phyloP scores from a whole-genome alignment of 2,329 filamentous ascomycete species.

The Pyrenophora tritici-repentis region DNA sequence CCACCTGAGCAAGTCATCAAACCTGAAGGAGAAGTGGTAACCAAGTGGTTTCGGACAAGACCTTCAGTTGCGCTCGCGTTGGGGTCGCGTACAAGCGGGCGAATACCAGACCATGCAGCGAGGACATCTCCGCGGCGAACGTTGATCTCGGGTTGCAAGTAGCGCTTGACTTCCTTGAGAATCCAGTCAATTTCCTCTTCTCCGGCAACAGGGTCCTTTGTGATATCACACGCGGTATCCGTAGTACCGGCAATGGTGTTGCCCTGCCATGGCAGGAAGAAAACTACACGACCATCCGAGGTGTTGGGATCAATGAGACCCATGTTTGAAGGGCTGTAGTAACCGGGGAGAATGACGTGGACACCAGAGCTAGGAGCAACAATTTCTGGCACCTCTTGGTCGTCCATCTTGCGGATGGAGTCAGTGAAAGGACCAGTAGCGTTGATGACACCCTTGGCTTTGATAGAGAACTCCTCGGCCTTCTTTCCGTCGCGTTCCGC shows the following conservation, averaged over 20 bases:
- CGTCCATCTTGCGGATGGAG: constrained; percentile 83
- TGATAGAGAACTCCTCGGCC: constrained; percentile 69
- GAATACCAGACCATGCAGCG: constrained; percentile 86
- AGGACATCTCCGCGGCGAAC: constrained; percentile 86
- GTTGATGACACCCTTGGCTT: constrained; percentile 82
- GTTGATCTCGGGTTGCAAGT: constrained; percentile 82
- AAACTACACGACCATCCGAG: constrained; percentile 87
- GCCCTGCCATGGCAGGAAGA: constrained; percentile 92
- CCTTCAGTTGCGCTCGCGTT: constrained; percentile 85
- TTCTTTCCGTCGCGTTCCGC: constrained; percentile 67
- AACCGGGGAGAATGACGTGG: constrained; percentile 84
- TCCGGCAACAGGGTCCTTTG: constrained; percentile 73
- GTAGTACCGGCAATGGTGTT: constrained; percentile 91
- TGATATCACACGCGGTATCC: constrained; percentile 75
- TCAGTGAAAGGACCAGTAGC: constrained; percentile 89
- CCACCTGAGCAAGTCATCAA: constrained; percentile 84
- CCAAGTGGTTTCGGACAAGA: constrained; percentile 83
- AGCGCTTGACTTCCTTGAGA: constrained; percentile 78
- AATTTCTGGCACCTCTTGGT: constrained; percentile 72
- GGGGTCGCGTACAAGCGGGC: constrained; percentile 83
- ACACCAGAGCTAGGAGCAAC: constrained; percentile 85
- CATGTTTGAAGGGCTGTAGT: constrained; percentile 85
- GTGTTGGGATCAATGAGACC: constrained; percentile 85
- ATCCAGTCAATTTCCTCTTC: constrained; percentile 91
- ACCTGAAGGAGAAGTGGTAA: constrained; percentile 78